A percentile compares a stretch with the other conserved stretches of the same genome.
These are phyloP conservation scores for Vitellaria paradoxa DNA, from an alignment of 179 eudicot species.

Conservation along the genomic window DNA sequence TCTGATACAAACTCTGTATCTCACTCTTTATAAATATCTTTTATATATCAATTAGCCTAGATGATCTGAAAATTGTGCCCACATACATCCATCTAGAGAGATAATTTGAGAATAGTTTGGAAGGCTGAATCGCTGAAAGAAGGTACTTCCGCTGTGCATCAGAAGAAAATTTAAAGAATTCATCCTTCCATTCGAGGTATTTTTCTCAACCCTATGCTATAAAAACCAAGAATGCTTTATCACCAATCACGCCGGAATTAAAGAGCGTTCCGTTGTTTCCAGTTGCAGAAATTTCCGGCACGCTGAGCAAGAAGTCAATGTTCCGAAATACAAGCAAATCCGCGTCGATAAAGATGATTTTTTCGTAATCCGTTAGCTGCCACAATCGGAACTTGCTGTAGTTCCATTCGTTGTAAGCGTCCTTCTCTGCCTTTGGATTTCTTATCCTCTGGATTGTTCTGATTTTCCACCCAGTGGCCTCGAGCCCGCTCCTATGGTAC, in stretches of 20 bases:
- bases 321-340: constrained; percentile 45
- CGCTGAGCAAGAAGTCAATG: constrained; percentile 47
- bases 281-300: constrained; percentile 61
- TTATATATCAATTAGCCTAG: too few species aligned
- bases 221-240: too few species aligned
- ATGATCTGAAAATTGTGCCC: too few species aligned
- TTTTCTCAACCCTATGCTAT: too few species aligned
- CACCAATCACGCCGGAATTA: constrained; percentile 63
- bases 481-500: constrained; percentile 48
- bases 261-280: constrained; percentile 52
- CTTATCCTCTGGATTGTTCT: constrained; percentile 9
- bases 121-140: too few species aligned
- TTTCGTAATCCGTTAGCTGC: constrained; percentile 60
- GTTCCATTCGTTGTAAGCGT: constrained; percentile 55
- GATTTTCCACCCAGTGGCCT: constrained; percentile 11
- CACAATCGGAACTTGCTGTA: constrained; percentile 60
- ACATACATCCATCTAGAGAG: too few species aligned
- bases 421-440: constrained; percentile 7
- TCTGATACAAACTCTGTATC: too few species aligned
- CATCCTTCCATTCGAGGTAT: too few species aligned
- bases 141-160: too few species aligned
- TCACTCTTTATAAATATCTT: too few species aligned
- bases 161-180: too few species aligned
- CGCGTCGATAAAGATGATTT: constrained; percentile 57
- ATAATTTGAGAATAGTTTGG: too few species aligned